Evolutionary conservation across 148 eudicot species (phyloP), one percentile per base, ranked within the genome.

Genomic region (Vaccinium vitisidaea): DNA sequence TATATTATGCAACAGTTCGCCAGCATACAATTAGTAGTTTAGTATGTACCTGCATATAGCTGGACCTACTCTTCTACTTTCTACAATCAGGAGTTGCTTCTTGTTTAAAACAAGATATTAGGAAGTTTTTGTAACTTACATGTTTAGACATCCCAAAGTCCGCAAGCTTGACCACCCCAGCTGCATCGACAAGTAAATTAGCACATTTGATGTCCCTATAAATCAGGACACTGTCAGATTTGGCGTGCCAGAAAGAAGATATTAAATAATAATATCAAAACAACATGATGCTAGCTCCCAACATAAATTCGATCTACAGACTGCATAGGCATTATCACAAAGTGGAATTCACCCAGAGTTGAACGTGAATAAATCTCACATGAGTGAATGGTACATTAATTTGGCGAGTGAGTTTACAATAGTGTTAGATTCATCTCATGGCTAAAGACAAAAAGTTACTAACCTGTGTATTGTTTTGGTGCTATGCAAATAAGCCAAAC

Each of bases 121-220:
- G 69, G 59, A 74, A n/a, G 80, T 27, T 82, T 82, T 30, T 25
- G 36, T 18, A 85, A 86, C 97, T 92, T 73, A 94, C 99, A 93
- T 92, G 98, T 85, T 95, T 96, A 14, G 99, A 97, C 98, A 92
- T 96, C 83, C 99, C 99, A 90, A 96, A 96, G 86, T 96, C 99
- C 19, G 99, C 99, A 87, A 96, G 98, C 90, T 96, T 96, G 82
- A 96, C 99, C 69, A 96, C 98, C 77, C 99, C 99, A 75, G 89
- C 86, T 83, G 93, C 90, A 90, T 96, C 98, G 50, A 96, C 99
- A 80, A 96, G 99, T 86, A 96, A 90, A 88, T 96, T 96, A 70
- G 98, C 99, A 70, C 97, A 97, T 91, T 96, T 96, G 63, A 96
- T 95, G 82, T 96, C 99, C 94, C 99, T 96, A 82, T 52, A 87